Base-by-base conservation (phyloP, 2,329 filamentous ascomycete species). In the Cryphonectria carpinicola region DNA sequence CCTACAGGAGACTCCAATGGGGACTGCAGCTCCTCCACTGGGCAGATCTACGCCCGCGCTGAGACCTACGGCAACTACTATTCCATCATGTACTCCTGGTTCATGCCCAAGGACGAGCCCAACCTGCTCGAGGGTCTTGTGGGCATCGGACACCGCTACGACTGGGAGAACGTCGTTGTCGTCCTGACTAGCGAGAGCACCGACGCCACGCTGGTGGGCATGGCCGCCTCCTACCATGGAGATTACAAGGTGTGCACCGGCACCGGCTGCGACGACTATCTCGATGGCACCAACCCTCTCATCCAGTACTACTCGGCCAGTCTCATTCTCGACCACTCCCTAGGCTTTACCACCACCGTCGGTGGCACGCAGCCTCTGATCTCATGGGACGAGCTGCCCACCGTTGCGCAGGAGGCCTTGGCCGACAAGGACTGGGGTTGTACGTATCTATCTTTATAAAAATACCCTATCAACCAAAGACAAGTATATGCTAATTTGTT, bases 41-140 rank as follows among this genome's bases (percentile, higher is more conserved):
- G 81, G 43, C 81, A 83, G 73, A 78, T 81, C 2, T 84, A 84
- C 72, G 79, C 77, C 32, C 77, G 82, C 17, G 77, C 75, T 25
- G 73, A 72, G 4, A 70, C 71, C 37, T 75, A 78, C 71, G 76
- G 77, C 19, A 76, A 73, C 60, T 73, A 76, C 61, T 79, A 78
- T 64, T 79, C 76, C 66, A 79, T 83, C 73, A 82, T 84, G 81
- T 83, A 83, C 74, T 76, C 80, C 6, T 70, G 82, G 82, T 85
- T 84, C 74, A 79, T 83, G 74, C 83, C 83, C 66, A 85, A 85
- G 77, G 83, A 85, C 70, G 76, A 80, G 72, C 81, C 82, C 14
- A 76, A 74, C 37, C 61, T 70, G 0, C 62, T 69, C 19, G 56
- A 63, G 22, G 41, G 54, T 19, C 28, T 54, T 0, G 10, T 66